Evolutionary conservation across 768 basidiomycete species (phyloP).

Genomic region (Hypholoma sublateritium): DNA sequence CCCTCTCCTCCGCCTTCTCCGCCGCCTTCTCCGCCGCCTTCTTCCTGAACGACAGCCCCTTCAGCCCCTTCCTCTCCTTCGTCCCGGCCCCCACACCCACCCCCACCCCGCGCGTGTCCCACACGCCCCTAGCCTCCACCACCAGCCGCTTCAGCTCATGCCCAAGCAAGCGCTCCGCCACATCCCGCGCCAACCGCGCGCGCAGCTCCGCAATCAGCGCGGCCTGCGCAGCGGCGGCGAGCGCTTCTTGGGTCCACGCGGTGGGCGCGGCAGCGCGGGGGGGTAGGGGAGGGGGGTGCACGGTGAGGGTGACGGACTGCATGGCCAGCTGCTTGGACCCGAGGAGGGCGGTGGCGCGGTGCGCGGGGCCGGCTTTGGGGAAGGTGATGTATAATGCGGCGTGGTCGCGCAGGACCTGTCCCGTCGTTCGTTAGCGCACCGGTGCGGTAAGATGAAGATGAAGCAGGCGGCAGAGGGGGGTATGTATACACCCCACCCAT

Average conservation of each 20-base stretch:
- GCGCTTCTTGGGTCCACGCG: slow-evolving; percentile 51
- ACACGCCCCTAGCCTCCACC: slow-evolving; percentile 48
- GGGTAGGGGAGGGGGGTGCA: slow-evolving; percentile 42
- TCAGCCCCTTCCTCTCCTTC: slow-evolving; percentile 42
- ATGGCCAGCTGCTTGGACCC: slow-evolving; percentile 54
- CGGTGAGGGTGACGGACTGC: slow-evolving; percentile 56
- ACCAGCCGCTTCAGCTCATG: slow-evolving; percentile 53
- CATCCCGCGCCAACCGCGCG: slow-evolving; percentile 59
- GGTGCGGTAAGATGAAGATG: no score
- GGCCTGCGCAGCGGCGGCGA: slow-evolving; percentile 55
- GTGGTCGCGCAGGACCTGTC: slow-evolving; percentile 73
- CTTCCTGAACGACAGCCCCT: slow-evolving; percentile 47
- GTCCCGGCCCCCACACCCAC: slow-evolving; percentile 21
- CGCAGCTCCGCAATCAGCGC: slow-evolving; percentile 59
- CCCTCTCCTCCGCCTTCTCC: slow-evolving; percentile 37
- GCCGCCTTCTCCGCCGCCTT: slow-evolving; percentile 40
- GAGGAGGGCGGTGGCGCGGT: slow-evolving; percentile 68
- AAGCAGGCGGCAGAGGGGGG: no score
- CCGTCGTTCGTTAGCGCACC: no score
- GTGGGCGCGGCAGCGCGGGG: slow-evolving; percentile 37
- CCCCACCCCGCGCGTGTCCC: slow-evolving; percentile 10
- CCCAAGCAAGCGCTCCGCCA: slow-evolving; percentile 60
- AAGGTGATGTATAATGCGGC: slow-evolving; percentile 85
- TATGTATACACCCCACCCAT: no score
- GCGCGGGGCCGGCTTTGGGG: slow-evolving; percentile 55